Percentiles rank a stretch among this genome's conserved stretches.
phyloP scores from a whole-genome alignment of 2,329 filamentous ascomycete genomes.

The Chaetomium olivaceum region DNA sequence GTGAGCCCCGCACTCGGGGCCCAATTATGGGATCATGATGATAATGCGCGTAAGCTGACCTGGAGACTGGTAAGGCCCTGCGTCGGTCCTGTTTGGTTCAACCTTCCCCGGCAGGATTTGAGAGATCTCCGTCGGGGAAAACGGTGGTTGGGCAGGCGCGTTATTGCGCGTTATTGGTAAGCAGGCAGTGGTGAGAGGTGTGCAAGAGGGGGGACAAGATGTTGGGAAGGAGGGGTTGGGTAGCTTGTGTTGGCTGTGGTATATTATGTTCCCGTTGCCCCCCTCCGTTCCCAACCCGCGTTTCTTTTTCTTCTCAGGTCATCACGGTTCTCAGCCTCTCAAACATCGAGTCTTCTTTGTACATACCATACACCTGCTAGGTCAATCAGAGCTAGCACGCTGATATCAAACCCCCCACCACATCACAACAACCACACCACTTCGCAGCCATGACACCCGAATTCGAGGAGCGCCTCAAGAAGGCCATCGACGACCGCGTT shows the following conservation, averaged over 20 bases:
- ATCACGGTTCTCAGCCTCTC: not conserved
- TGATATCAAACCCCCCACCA: not conserved
- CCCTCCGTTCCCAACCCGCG: too few relatives aligned
- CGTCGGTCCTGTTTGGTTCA: not conserved
- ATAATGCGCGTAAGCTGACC: not conserved
- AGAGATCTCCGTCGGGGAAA: not conserved
- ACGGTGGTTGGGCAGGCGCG: not conserved
- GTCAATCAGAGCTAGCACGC: not conserved
- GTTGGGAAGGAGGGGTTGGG: not conserved
- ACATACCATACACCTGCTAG: not conserved
- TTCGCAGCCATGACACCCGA: constrained; percentile 22
- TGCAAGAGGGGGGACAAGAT: not conserved
- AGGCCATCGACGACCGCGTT: constrained; percentile 33
- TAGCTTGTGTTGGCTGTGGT: too few relatives aligned
- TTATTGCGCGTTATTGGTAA: not conserved
- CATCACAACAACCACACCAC: not conserved
- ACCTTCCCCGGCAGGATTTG: not conserved
- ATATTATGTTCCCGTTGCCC: not conserved
- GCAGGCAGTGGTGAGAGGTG: not conserved
- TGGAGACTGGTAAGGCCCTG: too few relatives aligned
- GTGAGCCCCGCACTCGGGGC: not conserved
- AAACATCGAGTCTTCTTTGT: not conserved
- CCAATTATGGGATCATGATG: not conserved
- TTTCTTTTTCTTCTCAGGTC: not conserved
- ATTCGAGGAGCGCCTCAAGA: constrained; percentile 36